These are phyloP conservation scores for Metarhizium robertsii DNA, from an alignment of 2,329 filamentous ascomycete species.

Conservation along the genomic window DNA sequence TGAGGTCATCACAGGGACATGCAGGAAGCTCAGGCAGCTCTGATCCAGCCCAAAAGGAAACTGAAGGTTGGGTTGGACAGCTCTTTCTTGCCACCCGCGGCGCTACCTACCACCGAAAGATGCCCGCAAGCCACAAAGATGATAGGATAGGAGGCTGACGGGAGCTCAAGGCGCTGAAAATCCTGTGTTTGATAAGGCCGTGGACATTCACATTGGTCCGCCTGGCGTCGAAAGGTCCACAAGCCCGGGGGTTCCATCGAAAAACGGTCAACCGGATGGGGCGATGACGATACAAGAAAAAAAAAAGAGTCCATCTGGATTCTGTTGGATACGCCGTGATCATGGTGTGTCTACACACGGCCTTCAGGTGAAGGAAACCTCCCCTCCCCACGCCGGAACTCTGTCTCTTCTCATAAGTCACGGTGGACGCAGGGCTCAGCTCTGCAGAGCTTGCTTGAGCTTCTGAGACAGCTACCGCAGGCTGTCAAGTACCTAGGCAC, in stretches of 20 bases:
- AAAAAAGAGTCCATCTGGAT: not conserved
- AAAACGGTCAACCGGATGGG: not conserved
- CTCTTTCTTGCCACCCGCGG: not conserved
- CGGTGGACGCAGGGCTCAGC: too few relatives aligned
- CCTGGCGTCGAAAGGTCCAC: not conserved
- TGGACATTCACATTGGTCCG: not conserved
- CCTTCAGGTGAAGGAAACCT: too few relatives aligned
- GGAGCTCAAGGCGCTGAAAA: not conserved
- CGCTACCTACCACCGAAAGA: not conserved
- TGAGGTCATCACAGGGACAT: not conserved
- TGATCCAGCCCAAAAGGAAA: not conserved
- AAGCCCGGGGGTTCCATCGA: not conserved
- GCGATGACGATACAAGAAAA: conserved; percentile 30
- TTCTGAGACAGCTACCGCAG: too few relatives aligned
- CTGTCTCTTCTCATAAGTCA: too few relatives aligned
- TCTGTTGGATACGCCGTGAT: too few relatives aligned
- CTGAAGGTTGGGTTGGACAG: not conserved
- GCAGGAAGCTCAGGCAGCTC: not conserved
- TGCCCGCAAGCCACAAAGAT: not conserved
- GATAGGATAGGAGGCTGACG: not conserved
- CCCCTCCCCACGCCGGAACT: too few relatives aligned
- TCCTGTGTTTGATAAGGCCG: not conserved
- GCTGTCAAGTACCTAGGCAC: too few relatives aligned
- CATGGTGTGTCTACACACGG: too few relatives aligned
- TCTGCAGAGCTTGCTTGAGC: too few relatives aligned